Conservation (phyloP, 805 yeast species). For the Yarrowia bubula region DNA sequence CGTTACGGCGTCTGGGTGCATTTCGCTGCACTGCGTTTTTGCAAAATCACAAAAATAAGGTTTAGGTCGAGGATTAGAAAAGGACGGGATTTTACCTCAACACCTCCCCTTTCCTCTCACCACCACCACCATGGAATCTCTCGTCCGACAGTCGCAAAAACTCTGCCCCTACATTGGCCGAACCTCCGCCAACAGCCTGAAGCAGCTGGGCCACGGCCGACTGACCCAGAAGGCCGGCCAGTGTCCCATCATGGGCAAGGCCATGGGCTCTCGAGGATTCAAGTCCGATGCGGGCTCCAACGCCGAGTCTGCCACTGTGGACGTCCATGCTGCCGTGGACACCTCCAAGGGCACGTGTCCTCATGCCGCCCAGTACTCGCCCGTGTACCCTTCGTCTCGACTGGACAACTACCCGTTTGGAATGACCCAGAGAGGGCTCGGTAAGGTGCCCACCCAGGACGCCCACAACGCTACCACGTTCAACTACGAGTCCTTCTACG, state of each 20-base stretch:
- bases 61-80: background rate
- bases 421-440: conserved; percentile 24
- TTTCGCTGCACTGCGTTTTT: background rate
- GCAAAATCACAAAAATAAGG: conserved; percentile 1
- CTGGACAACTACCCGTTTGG: conserved; percentile 26
- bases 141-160: conserved; percentile 70
- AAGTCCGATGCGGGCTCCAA: conserved; percentile 37
- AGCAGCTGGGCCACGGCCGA: conserved; percentile 48
- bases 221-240: conserved; percentile 60
- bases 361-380: conserved; percentile 27
- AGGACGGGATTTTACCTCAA: conserved; percentile 7
- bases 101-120: background rate
- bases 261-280: conserved; percentile 43
- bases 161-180: conserved; percentile 79
- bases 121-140: conserved; percentile 61
- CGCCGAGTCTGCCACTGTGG: conserved; percentile 40
- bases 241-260: conserved; percentile 92
- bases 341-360: conserved; percentile 29
- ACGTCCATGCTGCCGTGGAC: conserved; percentile 37
- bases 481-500: conserved; percentile 71
- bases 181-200: conserved; percentile 57
- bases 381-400: conserved; percentile 26
- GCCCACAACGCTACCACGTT: conserved; percentile 40
- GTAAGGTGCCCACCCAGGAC: conserved; percentile 28
- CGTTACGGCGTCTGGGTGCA: too few species aligned